Evolutionary conservation across 2,329 filamentous ascomycete species (phyloP).

Genomic region (Neofusicoccum kwambonambiense): DNA sequence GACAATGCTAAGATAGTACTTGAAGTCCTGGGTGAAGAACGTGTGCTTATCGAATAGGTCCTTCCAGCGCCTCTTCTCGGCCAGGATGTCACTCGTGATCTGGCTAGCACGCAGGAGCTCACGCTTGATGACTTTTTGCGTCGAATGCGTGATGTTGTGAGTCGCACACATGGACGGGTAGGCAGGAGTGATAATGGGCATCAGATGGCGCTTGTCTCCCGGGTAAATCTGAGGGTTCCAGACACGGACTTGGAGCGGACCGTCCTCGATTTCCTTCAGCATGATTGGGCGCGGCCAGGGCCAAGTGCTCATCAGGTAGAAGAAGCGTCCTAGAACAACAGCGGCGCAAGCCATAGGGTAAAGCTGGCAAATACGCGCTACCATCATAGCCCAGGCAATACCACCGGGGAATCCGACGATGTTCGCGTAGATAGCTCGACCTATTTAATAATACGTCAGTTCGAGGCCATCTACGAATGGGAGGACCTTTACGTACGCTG

Average conservation of each 20-base stretch:
- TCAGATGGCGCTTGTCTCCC: conserved; percentile 80
- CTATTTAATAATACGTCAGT: conserved; percentile 19
- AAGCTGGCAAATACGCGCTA: conserved; percentile 91
- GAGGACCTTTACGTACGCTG: conserved; percentile 52
- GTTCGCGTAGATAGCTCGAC: conserved; percentile 80
- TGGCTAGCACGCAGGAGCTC: conserved; percentile 77
- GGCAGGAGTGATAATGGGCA: conserved; percentile 97
- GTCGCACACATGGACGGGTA: conserved; percentile 98
- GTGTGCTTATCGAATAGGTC: conserved; percentile 86
- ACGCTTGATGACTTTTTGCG: conserved; percentile 76
- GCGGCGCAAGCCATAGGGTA: conserved; percentile 91
- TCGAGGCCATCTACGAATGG: conserved; percentile 21
- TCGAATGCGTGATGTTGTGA: conserved; percentile 87
- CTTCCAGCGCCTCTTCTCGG: conserved; percentile 76
- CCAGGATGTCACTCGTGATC: conserved; percentile 76
- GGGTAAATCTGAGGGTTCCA: conserved; percentile 93
- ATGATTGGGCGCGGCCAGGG: conserved; percentile 92
- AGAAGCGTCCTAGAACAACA: conserved; percentile 90
- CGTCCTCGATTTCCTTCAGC: conserved; percentile 82
- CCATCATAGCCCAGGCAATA: conserved; percentile 97
- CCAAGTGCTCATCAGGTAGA: conserved; percentile 87
- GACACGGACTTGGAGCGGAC: conserved; percentile 75
- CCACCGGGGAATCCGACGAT: conserved; percentile 96
- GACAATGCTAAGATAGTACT: conserved; percentile 90
- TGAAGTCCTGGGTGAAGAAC: conserved; percentile 91